Conservation (phyloP, 768 basidiomycete species). For the Lepiota venenata region DNA sequence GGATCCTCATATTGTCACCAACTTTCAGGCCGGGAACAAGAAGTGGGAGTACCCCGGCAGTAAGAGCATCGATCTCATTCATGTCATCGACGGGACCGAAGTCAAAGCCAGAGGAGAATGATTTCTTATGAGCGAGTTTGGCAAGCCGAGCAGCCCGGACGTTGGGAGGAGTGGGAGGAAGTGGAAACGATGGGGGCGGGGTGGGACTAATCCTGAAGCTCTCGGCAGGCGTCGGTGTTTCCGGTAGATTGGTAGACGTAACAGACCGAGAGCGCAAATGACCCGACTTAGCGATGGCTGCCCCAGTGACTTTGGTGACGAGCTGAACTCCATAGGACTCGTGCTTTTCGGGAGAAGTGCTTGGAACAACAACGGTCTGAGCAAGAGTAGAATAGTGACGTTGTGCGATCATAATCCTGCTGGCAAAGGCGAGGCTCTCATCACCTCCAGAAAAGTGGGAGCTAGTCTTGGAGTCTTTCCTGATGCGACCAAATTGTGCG, state of each 20-base stretch:
- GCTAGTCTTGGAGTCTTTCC: conserved; percentile 52
- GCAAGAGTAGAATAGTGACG: conserved; percentile 71
- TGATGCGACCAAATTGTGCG: conserved; percentile 51
- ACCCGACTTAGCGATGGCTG: conserved; percentile 26
- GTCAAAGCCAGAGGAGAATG: conserved; percentile 61
- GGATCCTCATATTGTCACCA: conserved; percentile 53
- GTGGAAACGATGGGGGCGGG: conserved; percentile 64
- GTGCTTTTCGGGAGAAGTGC: conserved; percentile 37
- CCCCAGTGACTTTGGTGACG: conserved; percentile 35
- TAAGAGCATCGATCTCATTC: conserved; percentile 69
- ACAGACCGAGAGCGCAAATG: conserved; percentile 65
- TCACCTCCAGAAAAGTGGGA: conserved; percentile 51
- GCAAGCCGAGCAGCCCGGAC: conserved; percentile 56
- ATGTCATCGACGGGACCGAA: conserved; percentile 55
- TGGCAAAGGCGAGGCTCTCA: conserved; percentile 47
- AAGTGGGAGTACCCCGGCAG: conserved; percentile 64
- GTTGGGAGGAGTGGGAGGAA: conserved; percentile 74
- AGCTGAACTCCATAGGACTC: conserved; percentile 24
- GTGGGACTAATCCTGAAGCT: conserved; percentile 33
- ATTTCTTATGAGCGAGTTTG: conserved; percentile 55
- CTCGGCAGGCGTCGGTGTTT: conserved; percentile 32
- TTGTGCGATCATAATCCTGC: conserved; percentile 69
- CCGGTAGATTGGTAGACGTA: conserved; percentile 43
- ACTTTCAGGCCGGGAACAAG: conserved; percentile 65
- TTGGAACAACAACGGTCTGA: conserved; percentile 55